Percentiles rank a stretch among this genome's conserved stretches.
Conservation (phyloP, 2,329 filamentous ascomycete genomes). For the Venturia pyrina region DNA sequence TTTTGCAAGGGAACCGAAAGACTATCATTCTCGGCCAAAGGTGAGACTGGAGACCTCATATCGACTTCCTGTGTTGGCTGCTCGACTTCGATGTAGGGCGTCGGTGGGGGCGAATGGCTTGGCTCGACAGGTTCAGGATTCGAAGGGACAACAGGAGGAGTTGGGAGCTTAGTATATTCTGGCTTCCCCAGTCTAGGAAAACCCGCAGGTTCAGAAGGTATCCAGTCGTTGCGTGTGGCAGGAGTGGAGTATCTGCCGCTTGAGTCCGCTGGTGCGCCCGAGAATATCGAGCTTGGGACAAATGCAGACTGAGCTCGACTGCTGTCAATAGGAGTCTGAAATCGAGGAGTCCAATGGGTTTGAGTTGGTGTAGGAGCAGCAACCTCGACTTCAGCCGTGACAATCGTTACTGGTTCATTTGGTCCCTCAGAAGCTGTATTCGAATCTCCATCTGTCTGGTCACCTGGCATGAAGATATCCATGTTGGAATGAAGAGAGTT, state of each 20-base stretch:
- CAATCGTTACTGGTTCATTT: slow-evolving; percentile 9
- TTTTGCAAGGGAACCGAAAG: neutral
- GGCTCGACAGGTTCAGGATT: neutral
- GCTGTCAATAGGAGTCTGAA: neutral
- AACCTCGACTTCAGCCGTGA: slow-evolving; percentile 11
- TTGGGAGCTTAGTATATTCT: neutral
- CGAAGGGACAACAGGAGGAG: neutral
- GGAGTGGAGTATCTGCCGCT: slow-evolving; percentile 7
- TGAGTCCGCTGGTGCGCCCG: neutral
- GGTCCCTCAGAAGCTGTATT: slow-evolving; percentile 1
- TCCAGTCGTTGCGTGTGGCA: slow-evolving; percentile 3
- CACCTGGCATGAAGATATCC: slow-evolving; percentile 15
- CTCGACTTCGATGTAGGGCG: neutral
- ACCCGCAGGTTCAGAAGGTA: neutral
- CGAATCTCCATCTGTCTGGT: neutral
- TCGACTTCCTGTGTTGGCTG: neutral
- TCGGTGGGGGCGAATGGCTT: neutral
- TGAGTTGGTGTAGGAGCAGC: slow-evolving; percentile 10
- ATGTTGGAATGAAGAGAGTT: slow-evolving; percentile 18
- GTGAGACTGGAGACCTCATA: slow-evolving; percentile 4
- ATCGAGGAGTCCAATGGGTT: slow-evolving; percentile 4
- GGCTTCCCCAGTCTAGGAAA: neutral
- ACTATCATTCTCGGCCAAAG: slow-evolving; percentile 4
- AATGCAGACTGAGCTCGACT: slow-evolving; percentile 7
- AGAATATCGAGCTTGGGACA: slow-evolving; percentile 8